A percentile compares a stretch with the other conserved stretches of the same genome.
phyloP scores from a whole-genome alignment of 208 protist species.

The Wallacemonas sp. region DNA sequence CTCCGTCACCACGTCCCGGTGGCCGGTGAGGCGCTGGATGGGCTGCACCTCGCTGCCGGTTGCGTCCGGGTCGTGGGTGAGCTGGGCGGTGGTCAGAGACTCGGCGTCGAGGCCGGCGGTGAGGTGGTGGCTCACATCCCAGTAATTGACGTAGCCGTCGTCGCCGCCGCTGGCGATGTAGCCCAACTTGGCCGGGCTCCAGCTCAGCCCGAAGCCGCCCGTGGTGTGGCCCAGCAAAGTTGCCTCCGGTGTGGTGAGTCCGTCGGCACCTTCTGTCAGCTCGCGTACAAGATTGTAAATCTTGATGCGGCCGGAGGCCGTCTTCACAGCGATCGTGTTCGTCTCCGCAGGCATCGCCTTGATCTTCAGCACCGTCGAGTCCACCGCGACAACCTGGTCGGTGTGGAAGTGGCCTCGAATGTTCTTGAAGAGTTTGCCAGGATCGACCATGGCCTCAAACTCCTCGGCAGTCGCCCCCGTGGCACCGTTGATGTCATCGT shows the following conservation, averaged over 20 bases:
- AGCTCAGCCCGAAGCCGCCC: conserved; percentile 56
- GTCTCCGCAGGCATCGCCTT: conserved; percentile 38
- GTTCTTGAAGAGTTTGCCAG: conserved; percentile 42
- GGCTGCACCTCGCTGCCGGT: conserved; percentile 26
- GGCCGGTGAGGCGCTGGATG: conserved; percentile 32
- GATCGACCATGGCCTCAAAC: conserved; percentile 21
- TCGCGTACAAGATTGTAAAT: conserved; percentile 45
- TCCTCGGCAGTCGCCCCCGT: conserved; percentile 11
- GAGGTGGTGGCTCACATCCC: conserved; percentile 84
- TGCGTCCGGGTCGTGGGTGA: conserved; percentile 14
- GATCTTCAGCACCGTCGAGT: conserved; percentile 50
- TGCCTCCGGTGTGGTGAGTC: conserved; percentile 23
- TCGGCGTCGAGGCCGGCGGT: conserved; percentile 19
- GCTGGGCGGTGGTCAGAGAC: not conserved
- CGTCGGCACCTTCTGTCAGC: conserved; percentile 11
- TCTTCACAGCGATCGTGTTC: conserved; percentile 58
- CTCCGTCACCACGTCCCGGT: conserved; percentile 88
- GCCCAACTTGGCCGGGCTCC: conserved; percentile 65
- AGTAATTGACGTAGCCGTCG: conserved; percentile 91
- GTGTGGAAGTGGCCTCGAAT: conserved; percentile 44
- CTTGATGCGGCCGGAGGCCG: conserved; percentile 33
- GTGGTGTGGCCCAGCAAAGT: conserved; percentile 36
- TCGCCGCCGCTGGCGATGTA: conserved; percentile 90
- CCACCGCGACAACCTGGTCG: conserved; percentile 35
- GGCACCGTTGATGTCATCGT: conserved; percentile 27